Conservation (phyloP, 495 filamentous ascomycete genomes). For the Penicillium samsonianum region DNA sequence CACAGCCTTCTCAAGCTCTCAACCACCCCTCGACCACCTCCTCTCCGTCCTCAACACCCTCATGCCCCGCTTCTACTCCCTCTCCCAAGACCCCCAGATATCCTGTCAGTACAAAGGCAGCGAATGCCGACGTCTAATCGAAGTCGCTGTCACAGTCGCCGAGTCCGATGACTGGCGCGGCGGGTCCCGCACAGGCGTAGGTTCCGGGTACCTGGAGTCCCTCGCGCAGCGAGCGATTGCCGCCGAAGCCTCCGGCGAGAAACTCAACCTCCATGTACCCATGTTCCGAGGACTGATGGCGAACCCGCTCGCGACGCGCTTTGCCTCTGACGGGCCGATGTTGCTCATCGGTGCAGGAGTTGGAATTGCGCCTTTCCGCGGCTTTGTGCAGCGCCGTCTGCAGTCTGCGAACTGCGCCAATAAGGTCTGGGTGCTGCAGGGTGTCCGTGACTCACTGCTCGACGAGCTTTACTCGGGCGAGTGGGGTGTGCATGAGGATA, state of each 20-base stretch:
- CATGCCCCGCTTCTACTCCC: constrained; percentile 97
- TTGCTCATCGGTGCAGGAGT: constrained; percentile 95
- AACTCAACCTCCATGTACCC: constrained; percentile 70
- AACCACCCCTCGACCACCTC: constrained; percentile 79
- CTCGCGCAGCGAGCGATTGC: constrained; percentile 69
- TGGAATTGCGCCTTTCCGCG: constrained; percentile 94
- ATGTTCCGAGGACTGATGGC: constrained; percentile 99
- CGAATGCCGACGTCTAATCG: constrained; percentile 78
- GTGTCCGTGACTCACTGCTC: constrained; percentile 86
- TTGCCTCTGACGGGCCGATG: constrained; percentile 92
- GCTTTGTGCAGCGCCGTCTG: constrained; percentile 92
- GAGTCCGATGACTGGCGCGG: constrained; percentile 78
- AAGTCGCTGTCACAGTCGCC: constrained; percentile 93
- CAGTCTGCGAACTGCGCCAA: constrained; percentile 97
- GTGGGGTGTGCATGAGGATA: constrained; percentile 89
- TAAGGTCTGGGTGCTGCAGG: constrained; percentile 99
- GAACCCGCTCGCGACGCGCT: constrained; percentile 88
- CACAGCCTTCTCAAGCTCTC: constrained; percentile 86
- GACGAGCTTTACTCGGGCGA: constrained; percentile 96
- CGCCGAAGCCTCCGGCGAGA: constrained; percentile 54
- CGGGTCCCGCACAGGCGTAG: constrained; percentile 67
- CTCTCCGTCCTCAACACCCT: constrained; percentile 78
- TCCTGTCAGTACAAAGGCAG: constrained; percentile 67
- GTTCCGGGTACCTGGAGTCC: constrained; percentile 83
- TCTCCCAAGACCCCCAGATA: constrained; percentile 91